Evolutionary conservation across 1,139 yeast genomes (phyloP).

Genomic region (Candida labiduridarum): DNA sequence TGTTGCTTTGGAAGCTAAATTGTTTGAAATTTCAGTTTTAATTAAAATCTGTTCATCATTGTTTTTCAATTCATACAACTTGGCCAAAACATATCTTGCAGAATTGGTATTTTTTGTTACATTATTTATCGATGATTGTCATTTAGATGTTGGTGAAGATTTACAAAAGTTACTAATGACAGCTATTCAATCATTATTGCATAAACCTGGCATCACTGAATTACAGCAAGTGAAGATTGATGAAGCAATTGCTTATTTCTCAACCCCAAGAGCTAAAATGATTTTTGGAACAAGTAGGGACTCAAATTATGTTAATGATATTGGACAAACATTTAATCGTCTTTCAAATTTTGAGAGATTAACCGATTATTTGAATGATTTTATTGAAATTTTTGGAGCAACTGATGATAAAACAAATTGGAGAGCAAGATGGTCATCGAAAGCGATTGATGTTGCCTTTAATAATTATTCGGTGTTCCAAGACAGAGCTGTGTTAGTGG

Average conservation of each 20-base stretch:
- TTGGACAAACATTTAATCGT: conserved; percentile 48
- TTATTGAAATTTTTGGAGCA: conserved; percentile 52
- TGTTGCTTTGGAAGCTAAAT: conserved; percentile 61
- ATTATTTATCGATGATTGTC: conserved; percentile 72
- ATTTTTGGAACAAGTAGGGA: conserved; percentile 82
- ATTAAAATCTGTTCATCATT: conserved; percentile 67
- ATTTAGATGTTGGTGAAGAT: conserved; percentile 66
- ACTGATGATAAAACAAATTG: conserved; percentile 58
- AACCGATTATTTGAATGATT: conserved; percentile 60
- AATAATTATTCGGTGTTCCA: conserved; percentile 63
- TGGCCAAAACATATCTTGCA: conserved; percentile 69
- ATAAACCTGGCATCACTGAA: conserved; percentile 54
- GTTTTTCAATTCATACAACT: conserved; percentile 69
- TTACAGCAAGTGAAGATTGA: conserved; percentile 49
- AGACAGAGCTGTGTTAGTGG: conserved; percentile 68
- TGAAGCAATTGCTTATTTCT: conserved; percentile 58
- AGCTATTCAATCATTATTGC: conserved; percentile 69
- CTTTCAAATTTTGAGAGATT: conserved; percentile 62
- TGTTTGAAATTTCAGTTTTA: conserved; percentile 75
- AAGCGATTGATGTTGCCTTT: conserved; percentile 68
- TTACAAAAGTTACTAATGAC: conserved; percentile 69
- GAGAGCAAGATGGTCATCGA: conserved; percentile 71
- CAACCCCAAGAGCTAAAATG: conserved; percentile 73
- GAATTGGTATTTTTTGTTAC: conserved; percentile 74
- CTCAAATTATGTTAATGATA: conserved; percentile 27